A percentile compares a stretch with the other conserved stretches of the same genome.
Conservation (phyloP, 257 asterid species). For the Nicotiana benthamiana region DNA sequence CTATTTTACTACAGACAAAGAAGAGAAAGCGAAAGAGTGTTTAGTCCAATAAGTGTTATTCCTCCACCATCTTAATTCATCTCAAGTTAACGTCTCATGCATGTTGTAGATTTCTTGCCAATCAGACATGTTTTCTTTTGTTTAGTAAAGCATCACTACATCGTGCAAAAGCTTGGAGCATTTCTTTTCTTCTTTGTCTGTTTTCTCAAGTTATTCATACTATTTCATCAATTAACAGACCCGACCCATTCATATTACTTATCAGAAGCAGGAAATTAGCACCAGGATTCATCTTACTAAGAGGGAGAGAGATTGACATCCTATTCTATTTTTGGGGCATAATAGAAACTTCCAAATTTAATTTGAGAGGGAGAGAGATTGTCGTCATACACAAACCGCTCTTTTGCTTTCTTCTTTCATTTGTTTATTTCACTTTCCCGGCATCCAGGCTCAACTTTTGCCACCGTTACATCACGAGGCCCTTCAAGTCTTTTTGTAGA, state of each 20-base stretch:
- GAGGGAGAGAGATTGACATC: neutral
- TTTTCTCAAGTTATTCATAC: neutral
- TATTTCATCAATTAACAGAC: neutral
- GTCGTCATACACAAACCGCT: neutral
- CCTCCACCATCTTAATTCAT: neutral
- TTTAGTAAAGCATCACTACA: neutral
- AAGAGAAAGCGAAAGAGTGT: neutral
- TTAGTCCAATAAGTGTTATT: neutral
- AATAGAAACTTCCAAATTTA: neutral
- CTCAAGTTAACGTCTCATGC: neutral
- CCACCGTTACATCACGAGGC: neutral
- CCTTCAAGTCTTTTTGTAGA: neutral
- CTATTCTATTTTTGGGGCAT: neutral
- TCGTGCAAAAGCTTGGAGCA: neutral
- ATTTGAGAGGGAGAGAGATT: no score
- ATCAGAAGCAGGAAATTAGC: neutral
- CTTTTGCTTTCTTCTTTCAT: neutral
- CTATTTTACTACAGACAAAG: neutral
- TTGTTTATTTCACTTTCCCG: neutral
- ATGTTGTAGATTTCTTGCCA: neutral
- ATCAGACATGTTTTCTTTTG: neutral
- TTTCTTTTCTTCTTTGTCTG: neutral
- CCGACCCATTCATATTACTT: neutral
- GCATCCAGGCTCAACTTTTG: neutral
- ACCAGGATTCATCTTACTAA: neutral